These are phyloP conservation scores for Cavenderia fasciculata DNA, from an alignment of 78 protist genomes.

Conservation along the genomic window DNA sequence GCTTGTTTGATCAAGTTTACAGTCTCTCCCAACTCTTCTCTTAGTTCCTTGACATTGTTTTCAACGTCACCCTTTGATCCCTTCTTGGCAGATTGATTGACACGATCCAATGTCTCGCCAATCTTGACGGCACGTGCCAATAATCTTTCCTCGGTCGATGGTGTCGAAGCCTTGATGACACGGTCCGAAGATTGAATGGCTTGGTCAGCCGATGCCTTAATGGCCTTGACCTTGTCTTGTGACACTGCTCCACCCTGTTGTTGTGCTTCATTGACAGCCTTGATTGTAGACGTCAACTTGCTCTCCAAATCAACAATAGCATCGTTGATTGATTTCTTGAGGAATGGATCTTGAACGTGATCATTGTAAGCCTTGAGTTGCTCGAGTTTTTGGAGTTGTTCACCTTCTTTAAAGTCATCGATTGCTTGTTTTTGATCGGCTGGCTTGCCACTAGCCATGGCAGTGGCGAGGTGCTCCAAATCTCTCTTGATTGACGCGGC, in stretches of 20 bases:
- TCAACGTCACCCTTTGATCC: conserved; percentile 57
- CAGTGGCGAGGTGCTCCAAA: neutral
- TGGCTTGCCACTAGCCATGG: conserved; percentile 1
- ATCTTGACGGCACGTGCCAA: conserved; percentile 64
- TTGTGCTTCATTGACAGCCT: neutral
- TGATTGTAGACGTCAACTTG: neutral
- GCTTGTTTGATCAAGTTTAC: conserved; percentile 49
- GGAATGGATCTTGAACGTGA: conserved; percentile 53
- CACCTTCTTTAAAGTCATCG: conserved; percentile 21
- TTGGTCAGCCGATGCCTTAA: neutral
- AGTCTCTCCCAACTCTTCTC: conserved; percentile 51
- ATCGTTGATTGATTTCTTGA: conserved; percentile 22
- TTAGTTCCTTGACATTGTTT: conserved; percentile 13
- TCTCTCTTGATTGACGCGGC: conserved; percentile 56
- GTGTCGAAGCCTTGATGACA: conserved; percentile 48
- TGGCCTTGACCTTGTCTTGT: neutral
- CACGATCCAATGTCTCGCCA: conserved; percentile 16
- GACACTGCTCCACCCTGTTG: neutral
- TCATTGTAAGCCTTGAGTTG: conserved; percentile 32
- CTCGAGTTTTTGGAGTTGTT: conserved; percentile 31
- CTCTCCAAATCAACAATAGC: conserved; percentile 43
- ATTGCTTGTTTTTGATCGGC: neutral
- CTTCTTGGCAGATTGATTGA: neutral
- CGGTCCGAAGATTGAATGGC: neutral
- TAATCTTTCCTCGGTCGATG: conserved; percentile 39